Evolutionary conservation across 2,329 filamentous ascomycete species (phyloP), one percentile per base, ranked within the genome.

Genomic region (Exophiala xenobiotica): DNA sequence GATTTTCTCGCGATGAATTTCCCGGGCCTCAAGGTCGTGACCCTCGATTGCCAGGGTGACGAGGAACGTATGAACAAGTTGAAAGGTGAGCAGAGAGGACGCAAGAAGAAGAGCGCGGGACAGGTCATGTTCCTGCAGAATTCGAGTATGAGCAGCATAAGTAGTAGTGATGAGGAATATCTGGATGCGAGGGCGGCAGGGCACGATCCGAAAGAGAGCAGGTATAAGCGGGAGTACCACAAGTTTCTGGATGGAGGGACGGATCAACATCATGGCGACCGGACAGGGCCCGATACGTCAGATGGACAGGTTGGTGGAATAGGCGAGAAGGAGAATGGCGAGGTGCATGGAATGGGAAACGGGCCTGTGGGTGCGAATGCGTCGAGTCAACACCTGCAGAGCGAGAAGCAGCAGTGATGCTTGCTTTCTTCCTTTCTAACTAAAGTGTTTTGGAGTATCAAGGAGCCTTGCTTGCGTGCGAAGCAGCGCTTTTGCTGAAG

Each of bases 31-130:
- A 82, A 86, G 45, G 75, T 96, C 39, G 75, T 84, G 0, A 82
- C 82, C 0, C 80, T 92, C 61, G 86, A 90, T 65, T 95, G 88
- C 72, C 77, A 81, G 54, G 71, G 68, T 31, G 88, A 90, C 50
- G 87, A 88, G 7, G 79, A 91, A 53, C 76, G 82, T 58, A 85
- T 95, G 70, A 71, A 78, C 37, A 76, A 82, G 54, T 79, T 95
- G 74, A 96, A 96, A 75, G 72, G 83, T 35, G 79, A 83, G 54
- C 91, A 96, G 72, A 74, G 82, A 20, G 80, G 85, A 52, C 72
- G 78, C 59, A 96, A 93, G 79, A 88, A 88, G 76, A 73, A 74
- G 33, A 73, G 78, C 27, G 78, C 78, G 37, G 68, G 74, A 16
- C 72, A 78, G 5, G 69, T 76, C 49, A 72, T 81, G 4, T 85